Evolutionary conservation across 1,284 basidiomycete species (phyloP).

Genomic region (Quambalaria eucalypti): DNA sequence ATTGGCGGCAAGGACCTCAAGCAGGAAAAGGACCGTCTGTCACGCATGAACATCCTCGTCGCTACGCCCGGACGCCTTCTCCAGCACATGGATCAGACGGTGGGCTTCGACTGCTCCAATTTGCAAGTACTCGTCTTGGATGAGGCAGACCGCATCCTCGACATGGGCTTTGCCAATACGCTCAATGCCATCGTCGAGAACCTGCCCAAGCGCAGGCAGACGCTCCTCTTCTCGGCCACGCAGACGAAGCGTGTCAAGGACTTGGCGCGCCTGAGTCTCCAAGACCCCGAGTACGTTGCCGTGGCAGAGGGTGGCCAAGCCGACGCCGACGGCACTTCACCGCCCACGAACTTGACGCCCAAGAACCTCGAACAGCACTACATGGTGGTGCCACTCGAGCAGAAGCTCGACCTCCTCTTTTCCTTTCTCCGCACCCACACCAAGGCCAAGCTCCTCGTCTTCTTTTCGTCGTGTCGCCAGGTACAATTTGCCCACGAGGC

Average conservation of each 20-base stretch:
- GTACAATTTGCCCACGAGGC: conserved; percentile 78
- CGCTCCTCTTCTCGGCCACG: conserved; percentile 90
- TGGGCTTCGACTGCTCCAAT: conserved; percentile 83
- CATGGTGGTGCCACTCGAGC: conserved; percentile 69
- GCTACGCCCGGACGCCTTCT: conserved; percentile 89
- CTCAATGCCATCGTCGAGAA: conserved; percentile 83
- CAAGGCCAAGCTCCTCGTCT: conserved; percentile 83
- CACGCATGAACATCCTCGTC: conserved; percentile 92
- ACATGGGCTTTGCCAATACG: conserved; percentile 87
- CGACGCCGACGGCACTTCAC: conserved; percentile 24
- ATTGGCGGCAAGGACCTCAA: conserved; percentile 95
- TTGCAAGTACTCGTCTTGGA: conserved; percentile 90
- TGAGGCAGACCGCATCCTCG: conserved; percentile 90
- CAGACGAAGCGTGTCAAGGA: conserved; percentile 85
- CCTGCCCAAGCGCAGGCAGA: conserved; percentile 59
- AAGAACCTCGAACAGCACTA: conserved; percentile 82
- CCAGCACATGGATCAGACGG: conserved; percentile 97
- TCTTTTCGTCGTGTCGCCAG: conserved; percentile 91
- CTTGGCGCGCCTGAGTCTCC: conserved; percentile 78
- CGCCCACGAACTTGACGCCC: conserved; percentile 51
- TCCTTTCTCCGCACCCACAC: conserved; percentile 91
- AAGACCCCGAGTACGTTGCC: conserved; percentile 68
- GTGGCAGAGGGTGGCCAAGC: conserved; percentile 27
- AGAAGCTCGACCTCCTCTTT: conserved; percentile 86
- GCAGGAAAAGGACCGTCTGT: conserved; percentile 69